Evolutionary conservation across 495 filamentous ascomycete genomes (phyloP).

Genomic region (Trichoderma orchidacearum): DNA sequence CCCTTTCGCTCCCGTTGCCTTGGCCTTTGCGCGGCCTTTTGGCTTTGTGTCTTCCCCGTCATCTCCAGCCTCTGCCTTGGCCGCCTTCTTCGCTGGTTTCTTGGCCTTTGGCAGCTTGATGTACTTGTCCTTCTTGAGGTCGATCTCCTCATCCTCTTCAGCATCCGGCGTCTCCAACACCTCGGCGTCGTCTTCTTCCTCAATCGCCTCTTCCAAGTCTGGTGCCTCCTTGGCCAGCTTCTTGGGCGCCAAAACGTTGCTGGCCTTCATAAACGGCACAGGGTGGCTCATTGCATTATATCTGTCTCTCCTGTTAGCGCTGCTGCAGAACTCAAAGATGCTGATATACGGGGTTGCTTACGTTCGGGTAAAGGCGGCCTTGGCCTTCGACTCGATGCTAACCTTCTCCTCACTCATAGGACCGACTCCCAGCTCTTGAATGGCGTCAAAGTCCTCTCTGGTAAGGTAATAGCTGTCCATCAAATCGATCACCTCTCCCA

Average conservation of each 20-base stretch:
- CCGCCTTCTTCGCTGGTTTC: conserved; percentile 33
- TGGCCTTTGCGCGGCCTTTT: conserved; percentile 34
- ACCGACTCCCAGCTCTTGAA: conserved; percentile 84
- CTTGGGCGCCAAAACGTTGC: conserved; percentile 54
- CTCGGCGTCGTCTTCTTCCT: conserved; percentile 75
- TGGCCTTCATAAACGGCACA: conserved; percentile 90
- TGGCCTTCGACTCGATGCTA: conserved; percentile 72
- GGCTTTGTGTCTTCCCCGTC: conserved; percentile 35
- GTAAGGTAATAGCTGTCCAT: conserved; percentile 99
- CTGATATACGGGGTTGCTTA: conserved; percentile 26
- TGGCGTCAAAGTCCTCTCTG: conserved; percentile 82
- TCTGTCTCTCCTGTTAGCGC: conserved; percentile 23
- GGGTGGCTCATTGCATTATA: conserved; percentile 85
- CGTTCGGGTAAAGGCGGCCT: conserved; percentile 74
- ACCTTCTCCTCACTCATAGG: conserved; percentile 60
- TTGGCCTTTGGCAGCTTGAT: conserved; percentile 74
- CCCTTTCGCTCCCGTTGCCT: conserved; percentile 22
- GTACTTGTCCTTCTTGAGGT: conserved; percentile 90
- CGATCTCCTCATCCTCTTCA: conserved; percentile 54
- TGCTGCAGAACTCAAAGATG: neutral
- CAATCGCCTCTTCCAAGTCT: conserved; percentile 91
- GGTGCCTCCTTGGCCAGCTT: conserved; percentile 64
- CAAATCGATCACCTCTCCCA: conserved; percentile 62
- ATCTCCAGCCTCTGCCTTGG: conserved; percentile 40
- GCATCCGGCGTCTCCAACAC: conserved; percentile 45